Percentiles rank a stretch among this genome's conserved stretches.
Evolutionary conservation across 2,329 filamentous ascomycete genomes (phyloP).

Genomic region (Neurospora crassa): DNA sequence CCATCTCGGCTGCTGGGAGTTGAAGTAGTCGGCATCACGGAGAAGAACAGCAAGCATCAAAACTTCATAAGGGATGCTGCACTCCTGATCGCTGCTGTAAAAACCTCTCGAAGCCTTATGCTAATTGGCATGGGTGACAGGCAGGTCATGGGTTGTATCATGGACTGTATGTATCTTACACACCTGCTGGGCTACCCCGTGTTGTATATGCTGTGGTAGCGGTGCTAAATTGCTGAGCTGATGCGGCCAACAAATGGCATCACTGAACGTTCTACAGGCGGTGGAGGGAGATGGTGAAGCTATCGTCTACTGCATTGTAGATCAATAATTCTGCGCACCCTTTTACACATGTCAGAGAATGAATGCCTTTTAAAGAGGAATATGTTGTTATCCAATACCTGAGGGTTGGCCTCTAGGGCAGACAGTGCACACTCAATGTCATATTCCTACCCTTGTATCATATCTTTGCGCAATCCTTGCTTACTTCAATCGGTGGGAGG

Average conservation of each 20-base stretch:
- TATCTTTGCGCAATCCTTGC: not conserved
- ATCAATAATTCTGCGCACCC: not conserved
- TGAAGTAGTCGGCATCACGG: not conserved
- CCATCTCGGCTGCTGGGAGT: not conserved
- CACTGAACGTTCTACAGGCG: slow-evolving; percentile 1
- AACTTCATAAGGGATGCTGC: not conserved
- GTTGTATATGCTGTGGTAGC: not conserved
- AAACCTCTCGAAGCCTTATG: not conserved
- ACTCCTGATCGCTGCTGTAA: not conserved
- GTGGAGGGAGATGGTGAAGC: not conserved
- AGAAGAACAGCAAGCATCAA: not conserved
- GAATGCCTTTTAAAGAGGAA: not conserved
- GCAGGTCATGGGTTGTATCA: not conserved
- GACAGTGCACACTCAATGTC: not conserved
- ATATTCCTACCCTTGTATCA: not conserved
- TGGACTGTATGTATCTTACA: not conserved
- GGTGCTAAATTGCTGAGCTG: not conserved
- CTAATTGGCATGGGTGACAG: not conserved
- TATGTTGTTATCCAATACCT: not conserved
- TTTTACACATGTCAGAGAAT: not conserved
- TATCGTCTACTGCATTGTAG: not conserved
- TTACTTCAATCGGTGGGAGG: not conserved
- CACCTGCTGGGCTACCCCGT: not conserved
- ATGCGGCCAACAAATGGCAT: not conserved
- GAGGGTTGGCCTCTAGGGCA: not conserved